Conservation (phyloP, 768 basidiomycete genomes). For the Boletus eberwhitei region DNA sequence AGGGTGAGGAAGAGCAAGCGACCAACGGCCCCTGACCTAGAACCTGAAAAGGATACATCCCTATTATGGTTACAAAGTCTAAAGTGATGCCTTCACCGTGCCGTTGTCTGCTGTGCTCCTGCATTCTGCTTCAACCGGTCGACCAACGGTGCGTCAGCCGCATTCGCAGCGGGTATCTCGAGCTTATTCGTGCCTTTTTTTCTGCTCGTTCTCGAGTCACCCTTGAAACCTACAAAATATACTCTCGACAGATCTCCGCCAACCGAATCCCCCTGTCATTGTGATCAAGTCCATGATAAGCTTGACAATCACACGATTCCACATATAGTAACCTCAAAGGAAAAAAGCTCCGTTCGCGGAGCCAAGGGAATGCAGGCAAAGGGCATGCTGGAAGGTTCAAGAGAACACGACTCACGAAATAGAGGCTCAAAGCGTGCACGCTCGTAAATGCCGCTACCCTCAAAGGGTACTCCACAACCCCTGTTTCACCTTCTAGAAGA, state of each 20-base stretch:
- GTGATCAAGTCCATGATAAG: conserved; percentile 14
- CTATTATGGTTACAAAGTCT: conserved; percentile 2
- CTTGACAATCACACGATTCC: conserved; percentile 4
- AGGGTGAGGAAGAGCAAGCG: not conserved
- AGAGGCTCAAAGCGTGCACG: conserved; percentile 68
- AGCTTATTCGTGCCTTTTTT: conserved; percentile 62
- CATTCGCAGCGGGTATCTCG: conserved; percentile 77
- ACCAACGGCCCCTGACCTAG: not conserved
- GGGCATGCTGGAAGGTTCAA: conserved; percentile 15
- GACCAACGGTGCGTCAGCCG: conserved; percentile 66
- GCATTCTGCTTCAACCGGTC: conserved; percentile 58
- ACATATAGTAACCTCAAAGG: conserved; percentile 24
- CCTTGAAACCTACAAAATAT: conserved; percentile 84
- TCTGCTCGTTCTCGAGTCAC: conserved; percentile 53
- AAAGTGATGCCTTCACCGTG: conserved; percentile 32
- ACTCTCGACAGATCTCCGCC: conserved; percentile 64
- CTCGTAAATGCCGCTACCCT: conserved; percentile 74
- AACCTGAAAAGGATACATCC: not conserved
- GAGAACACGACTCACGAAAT: conserved; percentile 60
- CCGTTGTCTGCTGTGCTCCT: conserved; percentile 62
- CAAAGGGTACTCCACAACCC: conserved; percentile 73
- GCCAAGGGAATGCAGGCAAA: conserved; percentile 7
- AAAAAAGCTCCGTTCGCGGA: not conserved
- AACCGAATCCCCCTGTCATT: conserved; percentile 57
- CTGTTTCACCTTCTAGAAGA: conserved; percentile 66